Evolutionary conservation across 2,329 filamentous ascomycete genomes (phyloP).

Genomic region (Neocatenulostroma microsporum): DNA sequence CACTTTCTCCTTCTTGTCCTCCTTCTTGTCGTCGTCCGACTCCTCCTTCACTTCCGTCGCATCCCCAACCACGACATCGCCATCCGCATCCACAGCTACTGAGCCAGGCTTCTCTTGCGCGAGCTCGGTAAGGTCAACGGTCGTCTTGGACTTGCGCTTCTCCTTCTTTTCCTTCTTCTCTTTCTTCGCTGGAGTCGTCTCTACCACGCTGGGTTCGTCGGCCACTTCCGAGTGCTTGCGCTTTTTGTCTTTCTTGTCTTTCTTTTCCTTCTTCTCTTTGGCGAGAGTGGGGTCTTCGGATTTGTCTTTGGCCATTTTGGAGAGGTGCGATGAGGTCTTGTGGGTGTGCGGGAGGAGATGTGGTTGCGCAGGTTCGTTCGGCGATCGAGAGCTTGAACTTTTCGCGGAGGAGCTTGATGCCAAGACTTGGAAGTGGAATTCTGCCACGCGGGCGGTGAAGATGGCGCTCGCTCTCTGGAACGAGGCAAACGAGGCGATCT

Average conservation of each 20-base stretch:
- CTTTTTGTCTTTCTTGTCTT: constrained; percentile 33
- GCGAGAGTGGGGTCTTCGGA: constrained; percentile 26
- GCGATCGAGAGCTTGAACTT: constrained; percentile 1
- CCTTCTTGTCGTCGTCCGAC: constrained; percentile 38
- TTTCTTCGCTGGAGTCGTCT: constrained; percentile 19
- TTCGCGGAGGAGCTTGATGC: too few species aligned
- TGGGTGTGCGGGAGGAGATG: too few species aligned
- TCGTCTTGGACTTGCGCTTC: constrained; percentile 25
- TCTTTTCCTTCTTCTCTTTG: constrained; percentile 21
- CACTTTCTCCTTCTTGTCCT: constrained; percentile 35
- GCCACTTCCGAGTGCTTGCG: constrained; percentile 26
- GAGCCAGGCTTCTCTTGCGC: constrained; percentile 31
- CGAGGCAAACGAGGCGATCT: too few species aligned
- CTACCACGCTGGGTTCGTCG: constrained; percentile 23
- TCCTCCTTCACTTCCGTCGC: constrained; percentile 33
- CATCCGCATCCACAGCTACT: constrained; percentile 37
- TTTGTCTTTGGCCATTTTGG: constrained; percentile 34
- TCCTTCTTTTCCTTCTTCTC: constrained; percentile 32
- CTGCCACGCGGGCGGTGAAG: neutral
- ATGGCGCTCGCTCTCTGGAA: too few species aligned
- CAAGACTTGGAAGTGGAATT: too few species aligned
- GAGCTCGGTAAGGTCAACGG: constrained; percentile 1
- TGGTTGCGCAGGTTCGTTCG: neutral
- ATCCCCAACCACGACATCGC: constrained; percentile 20
- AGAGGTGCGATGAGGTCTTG: neutral